These are phyloP conservation scores for Vitis hybrid DNA, from an alignment of 177 flowering plant genomes.

Conservation along the genomic window DNA sequence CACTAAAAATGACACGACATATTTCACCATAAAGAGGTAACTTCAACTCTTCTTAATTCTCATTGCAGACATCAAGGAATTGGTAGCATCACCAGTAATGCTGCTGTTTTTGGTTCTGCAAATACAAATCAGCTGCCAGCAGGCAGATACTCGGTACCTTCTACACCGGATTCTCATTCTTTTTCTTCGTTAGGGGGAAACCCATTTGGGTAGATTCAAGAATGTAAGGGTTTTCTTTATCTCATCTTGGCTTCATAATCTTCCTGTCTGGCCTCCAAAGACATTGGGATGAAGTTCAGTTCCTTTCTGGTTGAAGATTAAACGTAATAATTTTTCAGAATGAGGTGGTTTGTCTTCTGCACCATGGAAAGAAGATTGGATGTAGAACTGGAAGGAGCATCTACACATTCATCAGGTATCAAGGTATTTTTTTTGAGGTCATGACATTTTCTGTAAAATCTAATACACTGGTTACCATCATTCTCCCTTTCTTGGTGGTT, in stretches of 20 bases:
- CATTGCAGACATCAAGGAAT: slow-evolving; percentile 26
- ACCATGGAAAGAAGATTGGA: not conserved
- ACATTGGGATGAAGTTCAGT: not conserved
- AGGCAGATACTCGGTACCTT: slow-evolving; percentile 11
- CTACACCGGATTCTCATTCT: slow-evolving; percentile 8
- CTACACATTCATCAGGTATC: not conserved
- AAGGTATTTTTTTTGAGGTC: not conserved
- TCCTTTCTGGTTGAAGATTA: not conserved
- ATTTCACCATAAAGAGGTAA: not conserved
- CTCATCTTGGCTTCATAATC: not conserved
- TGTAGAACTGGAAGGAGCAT: not conserved
- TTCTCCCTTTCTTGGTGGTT: not conserved
- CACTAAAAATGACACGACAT: not conserved
- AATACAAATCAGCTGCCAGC: slow-evolving; percentile 13
- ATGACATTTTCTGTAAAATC: no score
- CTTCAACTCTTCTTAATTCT: not conserved
- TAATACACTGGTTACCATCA: no score
- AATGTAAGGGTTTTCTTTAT: not conserved
- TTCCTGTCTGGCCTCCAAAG: not conserved
- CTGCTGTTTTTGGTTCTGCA: slow-evolving; percentile 9
- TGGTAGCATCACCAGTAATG: slow-evolving; percentile 7
- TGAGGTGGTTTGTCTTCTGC: not conserved
- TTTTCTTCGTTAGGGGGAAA: slow-evolving; percentile 25
- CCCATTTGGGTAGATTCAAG: slow-evolving; percentile 28
- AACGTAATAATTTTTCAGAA: not conserved